Evolutionary conservation across 2,329 filamentous ascomycete species (phyloP).

Genomic region (Periglandula ipomoeae): DNA sequence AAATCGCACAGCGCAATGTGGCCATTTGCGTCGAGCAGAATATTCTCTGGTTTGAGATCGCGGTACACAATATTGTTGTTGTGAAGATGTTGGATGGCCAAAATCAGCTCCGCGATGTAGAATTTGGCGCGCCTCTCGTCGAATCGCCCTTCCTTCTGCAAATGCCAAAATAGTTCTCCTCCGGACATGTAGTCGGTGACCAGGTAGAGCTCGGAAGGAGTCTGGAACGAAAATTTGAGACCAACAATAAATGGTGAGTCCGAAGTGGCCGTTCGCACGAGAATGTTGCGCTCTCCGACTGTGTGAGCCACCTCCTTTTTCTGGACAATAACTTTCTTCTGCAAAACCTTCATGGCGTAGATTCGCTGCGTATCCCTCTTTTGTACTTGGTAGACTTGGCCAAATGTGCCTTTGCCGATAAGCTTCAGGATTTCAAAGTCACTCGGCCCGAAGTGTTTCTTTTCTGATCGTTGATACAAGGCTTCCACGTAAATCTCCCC

Average conservation of each 20-base stretch:
- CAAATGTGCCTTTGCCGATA: constrained; percentile 96
- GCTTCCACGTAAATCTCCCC: constrained; percentile 88
- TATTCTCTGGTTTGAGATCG: constrained; percentile 96
- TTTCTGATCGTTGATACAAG: constrained; percentile 76
- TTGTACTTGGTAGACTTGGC: constrained; percentile 94
- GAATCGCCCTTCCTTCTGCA: constrained; percentile 94
- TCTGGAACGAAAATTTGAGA: constrained; percentile 98
- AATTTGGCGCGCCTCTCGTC: constrained; percentile 94
- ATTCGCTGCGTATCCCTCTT: constrained; percentile 95
- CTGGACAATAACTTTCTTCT: constrained; percentile 99
- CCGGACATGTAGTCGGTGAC: constrained; percentile 99
- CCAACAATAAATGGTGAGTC: constrained; percentile 97
- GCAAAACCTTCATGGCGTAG: constrained; percentile 98
- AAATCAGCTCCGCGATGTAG: constrained; percentile 94
- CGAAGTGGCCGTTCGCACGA: constrained; percentile 89
- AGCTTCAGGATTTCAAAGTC: constrained; percentile 95
- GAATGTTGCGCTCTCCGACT: constrained; percentile 90
- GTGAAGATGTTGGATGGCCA: constrained; percentile 90
- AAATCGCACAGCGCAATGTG: constrained; percentile 98
- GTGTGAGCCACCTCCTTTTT: constrained; percentile 99
- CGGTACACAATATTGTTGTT: constrained; percentile 97
- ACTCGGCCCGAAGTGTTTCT: constrained; percentile 85
- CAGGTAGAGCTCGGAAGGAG: constrained; percentile 91
- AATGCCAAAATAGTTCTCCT: constrained; percentile 95
- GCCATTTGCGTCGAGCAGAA: constrained; percentile 89